Base-by-base conservation (phyloP, 2,329 filamentous ascomycete species). In the Apiospora kogelbergensis region DNA sequence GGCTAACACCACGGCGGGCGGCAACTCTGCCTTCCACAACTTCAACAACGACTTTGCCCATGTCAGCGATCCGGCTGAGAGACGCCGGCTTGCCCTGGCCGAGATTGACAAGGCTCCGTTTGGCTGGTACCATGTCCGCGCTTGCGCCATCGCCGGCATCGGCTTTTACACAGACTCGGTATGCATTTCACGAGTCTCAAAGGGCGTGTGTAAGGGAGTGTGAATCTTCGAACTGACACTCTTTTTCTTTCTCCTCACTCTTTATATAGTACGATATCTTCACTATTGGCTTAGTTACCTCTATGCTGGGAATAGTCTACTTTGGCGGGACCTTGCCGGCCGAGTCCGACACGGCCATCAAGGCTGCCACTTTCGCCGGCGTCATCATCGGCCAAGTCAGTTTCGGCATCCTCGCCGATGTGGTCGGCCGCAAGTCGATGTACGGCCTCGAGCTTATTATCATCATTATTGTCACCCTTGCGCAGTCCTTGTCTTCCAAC, bases 151-250 rank as follows among this genome's bases (percentile, higher is more conserved):
- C n/a, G 92, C 92, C 30, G 92, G 93, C 73, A 90, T 94, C 70
- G 93, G 93, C 73, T 95, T 95, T 87, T 95, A 95, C 81, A 94
- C 92, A 9, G 93, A 94, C 77, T 91, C 91, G 63, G 63, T 65
- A n/a, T 26, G 63, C 26, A 17, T 26, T 17, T 20, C 22, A 26
- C 26, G 4, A 2, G 11, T 15, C 6, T 6, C 13, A 42, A 6
- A 9, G 6, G 30, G 53, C 53, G 17, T n/a, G 22, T 53, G 22
- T 26, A 13, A 26, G 7, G 33, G 26, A 17, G 11, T 6, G 11
- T 6, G 4, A n/a, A 6, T 17, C 48, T 15, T 22, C 30, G 17
- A 37, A 3, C 53, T 60, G 53, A 37, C 53, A 33, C 7, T 15
- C 22, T 13, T 30, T 0, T 26, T n/a, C 53, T 46, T 5, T 1